Base-by-base conservation (phyloP, 2,329 filamentous ascomycete genomes). In the Diaporthe velutina region DNA sequence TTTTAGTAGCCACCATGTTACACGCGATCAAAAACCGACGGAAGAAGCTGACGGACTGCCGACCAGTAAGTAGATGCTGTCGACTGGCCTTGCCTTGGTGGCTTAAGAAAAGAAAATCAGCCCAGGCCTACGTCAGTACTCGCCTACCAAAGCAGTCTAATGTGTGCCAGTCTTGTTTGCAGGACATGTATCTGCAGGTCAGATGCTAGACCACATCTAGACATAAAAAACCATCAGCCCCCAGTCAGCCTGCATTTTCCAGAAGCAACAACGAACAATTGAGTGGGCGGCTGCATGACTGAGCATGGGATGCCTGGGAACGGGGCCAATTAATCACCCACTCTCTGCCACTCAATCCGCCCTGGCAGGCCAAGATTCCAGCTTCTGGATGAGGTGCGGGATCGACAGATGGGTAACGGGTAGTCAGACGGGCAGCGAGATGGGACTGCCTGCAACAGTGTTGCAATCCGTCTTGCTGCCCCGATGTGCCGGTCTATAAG, bases 241-340 rank as follows among this genome's bases (percentile, higher is more conserved):
- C 57, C 57, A 17, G 35, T 40, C 64, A 68, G 30, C 64, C 64
- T 5, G 48, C 64, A 22, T 54, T 19, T 54, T 68, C 64, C 64
- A 68, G 64, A 68, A 68, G 64, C 64, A 68, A 68, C 64, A 40
- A 35, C 48, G 48, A 40, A 68, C 38, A 38, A 54, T 68, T 40
- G n/a, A 54, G 45, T 54, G 48, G 64, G 35, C 50, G 13, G 64
- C 64, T 40, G 64, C 48, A 40, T 54, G 45, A 54, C 64, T 38
- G 33, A n/a, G 64, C 64, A 68, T 68, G 64, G 48, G 48, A 40
- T 68, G 33, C 64, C 48, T 22, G 38, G 48, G 64, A 54, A 22
- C 38, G 45, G 61, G 45, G 48, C 64, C 64, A 68, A 40, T 68
- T 54, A 40, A 40, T 68, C 64, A n/a, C 5, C 33, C 19, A 28